Evolutionary conservation across 2,329 filamentous ascomycete genomes (phyloP).

Genomic region (Penicillium sp.): DNA sequence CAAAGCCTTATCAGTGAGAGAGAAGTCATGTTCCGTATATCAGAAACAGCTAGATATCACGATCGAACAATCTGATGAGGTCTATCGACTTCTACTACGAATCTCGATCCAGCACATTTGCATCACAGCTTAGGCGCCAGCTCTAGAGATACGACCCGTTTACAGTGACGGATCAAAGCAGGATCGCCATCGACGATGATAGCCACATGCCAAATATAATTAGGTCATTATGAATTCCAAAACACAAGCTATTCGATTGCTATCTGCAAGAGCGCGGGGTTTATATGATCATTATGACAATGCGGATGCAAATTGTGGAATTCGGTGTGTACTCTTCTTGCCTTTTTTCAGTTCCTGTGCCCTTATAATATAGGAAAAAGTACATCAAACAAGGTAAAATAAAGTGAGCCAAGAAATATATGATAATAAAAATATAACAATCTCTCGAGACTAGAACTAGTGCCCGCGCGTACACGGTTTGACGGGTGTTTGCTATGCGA

Average conservation of each 20-base stretch:
- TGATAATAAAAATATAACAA: too few relatives aligned
- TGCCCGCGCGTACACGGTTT: not conserved
- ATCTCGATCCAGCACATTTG: not conserved
- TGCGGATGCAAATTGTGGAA: too few relatives aligned
- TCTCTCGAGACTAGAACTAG: too few relatives aligned
- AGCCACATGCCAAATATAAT: not conserved
- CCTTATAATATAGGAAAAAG: not conserved
- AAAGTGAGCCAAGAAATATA: not conserved
- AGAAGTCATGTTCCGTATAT: not conserved
- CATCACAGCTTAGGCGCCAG: not conserved
- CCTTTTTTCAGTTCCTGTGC: too few relatives aligned
- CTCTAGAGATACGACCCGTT: not conserved
- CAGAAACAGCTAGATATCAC: not conserved
- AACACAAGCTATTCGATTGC: not conserved
- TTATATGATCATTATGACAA: not conserved
- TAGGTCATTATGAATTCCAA: not conserved
- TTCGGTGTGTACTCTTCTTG: too few relatives aligned
- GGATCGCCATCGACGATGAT: not conserved
- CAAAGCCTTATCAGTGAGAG: not conserved
- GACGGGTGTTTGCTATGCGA: not conserved
- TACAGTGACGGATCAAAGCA: not conserved
- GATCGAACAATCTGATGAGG: not conserved
- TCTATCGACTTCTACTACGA: not conserved
- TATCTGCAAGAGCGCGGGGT: not conserved
- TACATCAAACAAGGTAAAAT: not conserved